A percentile compares a stretch with the other conserved stretches of the same genome.
These are phyloP conservation scores for Scytalidium lignicola DNA, from an alignment of 2,329 filamentous ascomycete species.

Conservation along the genomic window DNA sequence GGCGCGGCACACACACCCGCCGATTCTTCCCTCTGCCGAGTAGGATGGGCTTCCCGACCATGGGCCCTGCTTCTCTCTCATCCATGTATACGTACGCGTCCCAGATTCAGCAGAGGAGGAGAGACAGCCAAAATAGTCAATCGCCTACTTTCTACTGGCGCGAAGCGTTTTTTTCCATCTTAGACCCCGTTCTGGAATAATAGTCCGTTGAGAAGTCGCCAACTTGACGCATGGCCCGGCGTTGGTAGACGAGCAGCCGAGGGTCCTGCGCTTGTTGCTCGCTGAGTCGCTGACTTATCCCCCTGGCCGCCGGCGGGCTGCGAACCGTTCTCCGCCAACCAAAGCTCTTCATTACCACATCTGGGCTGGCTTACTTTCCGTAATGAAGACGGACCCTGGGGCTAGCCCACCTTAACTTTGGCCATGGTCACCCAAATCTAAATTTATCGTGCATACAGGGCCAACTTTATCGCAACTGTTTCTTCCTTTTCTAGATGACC, in stretches of 20 bases:
- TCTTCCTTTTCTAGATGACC: neutral
- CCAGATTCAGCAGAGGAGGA: neutral
- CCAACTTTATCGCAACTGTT: neutral
- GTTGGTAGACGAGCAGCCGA: too few species aligned
- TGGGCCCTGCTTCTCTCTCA: neutral
- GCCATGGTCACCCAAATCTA: neutral
- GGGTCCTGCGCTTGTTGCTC: too few species aligned
- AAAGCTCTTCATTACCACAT: neutral
- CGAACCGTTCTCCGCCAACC: too few species aligned
- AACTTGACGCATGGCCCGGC: too few species aligned
- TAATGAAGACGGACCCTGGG: neutral
- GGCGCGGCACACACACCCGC: neutral
- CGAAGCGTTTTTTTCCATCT: neutral
- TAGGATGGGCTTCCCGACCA: neutral
- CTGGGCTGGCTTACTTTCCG: neutral
- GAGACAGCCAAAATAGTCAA: neutral
- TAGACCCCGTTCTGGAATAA: neutral
- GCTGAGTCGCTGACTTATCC: too few species aligned
- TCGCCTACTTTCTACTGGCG: neutral
- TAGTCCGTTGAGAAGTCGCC: neutral
- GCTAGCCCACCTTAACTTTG: neutral
- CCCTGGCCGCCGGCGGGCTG: too few species aligned
- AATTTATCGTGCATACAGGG: neutral
- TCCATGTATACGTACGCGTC: neutral
- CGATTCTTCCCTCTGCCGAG: neutral